phyloP scores from a whole-genome alignment of 2,329 filamentous ascomycete species.

The Lojkania enalia region DNA sequence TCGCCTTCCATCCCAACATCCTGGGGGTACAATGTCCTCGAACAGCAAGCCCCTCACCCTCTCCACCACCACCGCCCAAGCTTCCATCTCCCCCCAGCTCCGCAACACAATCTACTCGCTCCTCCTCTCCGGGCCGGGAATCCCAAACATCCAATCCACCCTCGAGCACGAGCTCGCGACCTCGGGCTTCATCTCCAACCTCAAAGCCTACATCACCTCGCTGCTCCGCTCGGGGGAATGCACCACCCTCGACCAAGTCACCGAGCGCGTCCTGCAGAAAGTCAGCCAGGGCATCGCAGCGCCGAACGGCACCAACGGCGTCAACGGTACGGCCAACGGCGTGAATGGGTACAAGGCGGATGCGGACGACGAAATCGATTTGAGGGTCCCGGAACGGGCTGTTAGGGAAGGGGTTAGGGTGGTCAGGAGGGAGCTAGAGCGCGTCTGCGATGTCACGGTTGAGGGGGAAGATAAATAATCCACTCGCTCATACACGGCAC shows the following conservation, averaged over 20 bases:
- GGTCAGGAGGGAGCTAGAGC: conserved; percentile 56
- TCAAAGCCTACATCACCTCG: conserved; percentile 58
- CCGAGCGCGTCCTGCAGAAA: conserved; percentile 55
- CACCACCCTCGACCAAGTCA: conserved; percentile 60
- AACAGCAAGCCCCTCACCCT: conserved; percentile 14
- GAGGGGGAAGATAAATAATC: conserved; percentile 12
- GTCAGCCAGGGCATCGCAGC: conserved; percentile 24
- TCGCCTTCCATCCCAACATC: conserved; percentile 7
- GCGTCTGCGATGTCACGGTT: conserved; percentile 49
- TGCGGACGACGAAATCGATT: conserved; percentile 42
- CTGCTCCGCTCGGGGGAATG: conserved; percentile 62
- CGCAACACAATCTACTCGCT: conserved; percentile 50
- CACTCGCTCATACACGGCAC: too few relatives aligned
- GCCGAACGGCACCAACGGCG: conserved; percentile 17
- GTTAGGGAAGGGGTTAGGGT: conserved; percentile 56
- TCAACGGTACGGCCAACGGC: conserved; percentile 25
- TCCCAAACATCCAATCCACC: conserved; percentile 59
- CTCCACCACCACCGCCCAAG: conserved; percentile 45
- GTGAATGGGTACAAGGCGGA: conserved; percentile 30
- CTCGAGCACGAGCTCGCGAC: conserved; percentile 60
- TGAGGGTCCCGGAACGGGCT: conserved; percentile 54
- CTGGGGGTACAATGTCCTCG: not conserved
- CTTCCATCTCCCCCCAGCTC: conserved; percentile 44
- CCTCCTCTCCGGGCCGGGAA: conserved; percentile 53
- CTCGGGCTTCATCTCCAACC: conserved; percentile 61